phyloP scores from a whole-genome alignment of 2,329 filamentous ascomycete genomes.

The Aureobasidium lini region DNA sequence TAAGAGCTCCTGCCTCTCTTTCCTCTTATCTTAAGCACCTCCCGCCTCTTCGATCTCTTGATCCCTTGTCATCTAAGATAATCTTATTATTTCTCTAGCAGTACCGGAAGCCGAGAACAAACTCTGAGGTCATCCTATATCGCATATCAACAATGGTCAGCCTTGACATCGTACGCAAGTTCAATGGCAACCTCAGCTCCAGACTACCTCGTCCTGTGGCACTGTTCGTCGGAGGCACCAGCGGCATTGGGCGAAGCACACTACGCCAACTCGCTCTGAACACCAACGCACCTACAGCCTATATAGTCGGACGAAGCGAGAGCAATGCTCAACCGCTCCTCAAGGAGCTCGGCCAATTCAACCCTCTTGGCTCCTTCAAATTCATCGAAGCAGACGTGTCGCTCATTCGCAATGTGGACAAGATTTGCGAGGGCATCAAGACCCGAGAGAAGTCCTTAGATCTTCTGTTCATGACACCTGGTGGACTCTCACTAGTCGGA shows the following conservation, averaged over 20 bases:
- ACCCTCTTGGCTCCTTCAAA: constrained; percentile 22
- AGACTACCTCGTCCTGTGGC: constrained; percentile 12
- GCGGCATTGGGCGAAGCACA: constrained; percentile 18
- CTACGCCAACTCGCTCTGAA: constrained; percentile 14
- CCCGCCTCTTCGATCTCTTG: neutral
- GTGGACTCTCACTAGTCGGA: constrained; percentile 18
- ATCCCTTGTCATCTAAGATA: neutral
- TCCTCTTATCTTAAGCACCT: neutral
- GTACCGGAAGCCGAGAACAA: neutral
- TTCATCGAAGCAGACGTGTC: constrained; percentile 42
- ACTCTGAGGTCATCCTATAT: neutral
- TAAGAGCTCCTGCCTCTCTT: neutral
- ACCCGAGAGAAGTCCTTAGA: constrained; percentile 44
- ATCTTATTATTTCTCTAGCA: too few relatives aligned
- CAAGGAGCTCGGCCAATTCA: neutral
- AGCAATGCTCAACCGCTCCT: neutral
- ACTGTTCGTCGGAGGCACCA: constrained; percentile 17
- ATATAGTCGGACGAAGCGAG: constrained; percentile 18
- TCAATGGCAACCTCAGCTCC: neutral
- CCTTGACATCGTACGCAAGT: neutral
- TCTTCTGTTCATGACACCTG: constrained; percentile 43
- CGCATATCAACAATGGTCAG: neutral
- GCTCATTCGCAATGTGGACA: constrained; percentile 43
- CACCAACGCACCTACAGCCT: constrained; percentile 8
- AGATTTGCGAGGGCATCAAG: constrained; percentile 42